A percentile compares a stretch with the other conserved stretches of the same genome.
phyloP scores from a whole-genome alignment of 352 stramenopile genomes.

The Pythium myriotylum region DNA sequence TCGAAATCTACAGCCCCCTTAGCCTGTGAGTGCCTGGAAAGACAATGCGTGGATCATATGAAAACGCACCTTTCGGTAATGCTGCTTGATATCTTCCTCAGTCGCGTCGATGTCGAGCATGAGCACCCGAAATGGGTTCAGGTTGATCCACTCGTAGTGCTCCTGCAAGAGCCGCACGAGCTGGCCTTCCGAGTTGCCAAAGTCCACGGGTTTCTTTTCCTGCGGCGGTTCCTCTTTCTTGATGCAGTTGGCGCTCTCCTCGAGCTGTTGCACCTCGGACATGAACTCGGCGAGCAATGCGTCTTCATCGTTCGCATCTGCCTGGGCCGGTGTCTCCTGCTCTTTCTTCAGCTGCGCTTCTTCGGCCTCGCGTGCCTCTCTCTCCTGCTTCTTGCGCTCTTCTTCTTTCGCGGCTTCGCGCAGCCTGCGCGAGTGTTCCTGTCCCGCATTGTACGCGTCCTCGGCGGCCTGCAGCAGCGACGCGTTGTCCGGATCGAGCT shows the following conservation, averaged over 20 bases:
- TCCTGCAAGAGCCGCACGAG: constrained; percentile 64
- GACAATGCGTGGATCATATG: too few species aligned
- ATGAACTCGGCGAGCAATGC: constrained; percentile 79
- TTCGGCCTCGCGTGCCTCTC: constrained; percentile 51
- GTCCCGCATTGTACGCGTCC: constrained; percentile 71
- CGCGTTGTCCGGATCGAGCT: constrained; percentile 70
- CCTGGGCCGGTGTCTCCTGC: constrained; percentile 10
- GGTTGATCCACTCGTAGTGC: constrained; percentile 86
- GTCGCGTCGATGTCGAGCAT: constrained; percentile 87
- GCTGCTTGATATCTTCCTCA: constrained; percentile 90
- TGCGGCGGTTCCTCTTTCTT: constrained; percentile 64
- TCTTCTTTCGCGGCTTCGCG: constrained; percentile 57
- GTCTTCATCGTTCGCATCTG: constrained; percentile 49
- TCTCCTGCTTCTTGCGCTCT: constrained; percentile 40
- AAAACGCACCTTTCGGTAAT: constrained; percentile 78
- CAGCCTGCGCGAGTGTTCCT: constrained; percentile 61
- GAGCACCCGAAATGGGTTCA: constrained; percentile 88
- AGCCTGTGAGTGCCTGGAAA: neutral
- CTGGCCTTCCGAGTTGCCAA: constrained; percentile 68
- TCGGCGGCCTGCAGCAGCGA: constrained; percentile 68
- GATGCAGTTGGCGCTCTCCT: constrained; percentile 75
- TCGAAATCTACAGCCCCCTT: constrained; percentile 59
- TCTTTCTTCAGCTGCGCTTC: constrained; percentile 38
- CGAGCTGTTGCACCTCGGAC: constrained; percentile 82
- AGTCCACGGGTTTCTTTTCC: constrained; percentile 64